Evolutionary conservation across 352 stramenopile species (phyloP), one percentile per base, ranked within the genome.

Genomic region (Phytophthora macrochlamydospora): DNA sequence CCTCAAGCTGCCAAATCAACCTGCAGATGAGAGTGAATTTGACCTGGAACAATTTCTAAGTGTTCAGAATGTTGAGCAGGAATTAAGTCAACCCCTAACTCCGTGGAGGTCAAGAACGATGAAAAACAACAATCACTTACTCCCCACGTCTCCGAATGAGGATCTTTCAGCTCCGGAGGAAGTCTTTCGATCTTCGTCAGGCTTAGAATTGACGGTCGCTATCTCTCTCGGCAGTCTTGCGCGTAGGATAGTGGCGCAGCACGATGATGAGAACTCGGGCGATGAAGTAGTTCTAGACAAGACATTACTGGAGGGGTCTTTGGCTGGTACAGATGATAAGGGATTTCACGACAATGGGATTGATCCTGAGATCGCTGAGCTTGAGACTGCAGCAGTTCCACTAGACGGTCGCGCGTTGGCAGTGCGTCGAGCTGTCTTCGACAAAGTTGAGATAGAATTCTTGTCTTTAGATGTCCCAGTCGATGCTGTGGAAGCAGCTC

Each of bases 21-120:
- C 29, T 28, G 54, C 33, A 14, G 44, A 37, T 45, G 46, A 57
- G 35, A 63, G 71, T 28, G 24, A 40, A 13, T 71, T 89, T 14
- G 69, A 90, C 31, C 18, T 91, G 24, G 68, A 85, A 32, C 38
- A 59, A 13, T 87, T 90, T 49, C 58, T 93, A 14, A 93, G 81
- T 57, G 45, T 51, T 8, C 52, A 86, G 32, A 69, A 71, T 45
- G 85, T 91, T 54, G 75, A 89, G 24, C 45, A 87, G 9, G 33
- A 75, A 4, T 66, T 76, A 31, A 69, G 61, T n/a, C 53, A 59
- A 40, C 55, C 45, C 7, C 43, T 37, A 18, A 7, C 14, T 31
- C 46, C 24, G 7, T 13, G 49, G 57, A 46, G 48, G 32, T 24
- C 14, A 35, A n/a, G 2, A 38, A 37, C 29, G 12, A 45, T 9